Base-by-base conservation (phyloP, 2,329 filamentous ascomycete genomes). In the Ramichloridium luteum region DNA sequence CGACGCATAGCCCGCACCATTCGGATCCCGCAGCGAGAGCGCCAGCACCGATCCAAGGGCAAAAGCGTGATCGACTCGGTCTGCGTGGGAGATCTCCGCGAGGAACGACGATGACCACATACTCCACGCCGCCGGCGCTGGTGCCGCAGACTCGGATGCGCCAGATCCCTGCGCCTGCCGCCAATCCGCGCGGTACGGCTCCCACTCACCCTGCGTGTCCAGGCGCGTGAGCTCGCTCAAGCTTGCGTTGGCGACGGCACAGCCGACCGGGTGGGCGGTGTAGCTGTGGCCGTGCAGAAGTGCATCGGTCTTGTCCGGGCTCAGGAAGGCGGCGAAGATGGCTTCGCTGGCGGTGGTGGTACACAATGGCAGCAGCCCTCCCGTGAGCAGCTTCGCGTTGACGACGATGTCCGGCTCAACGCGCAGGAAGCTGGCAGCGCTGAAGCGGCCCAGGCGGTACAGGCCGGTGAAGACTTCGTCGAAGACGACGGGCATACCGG, bases 401-500 rank as follows among this genome's bases (percentile, higher is more conserved):
- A 85, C 78, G 0, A 76, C 75, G 28, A 92, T 77, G 46, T 92
- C 83, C 0, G 83, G 70, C 17, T 81, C 56, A 0, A 73, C 59
- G 6, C 18, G 15, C 3, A 92, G 67, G 53, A 88, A 80, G 0
- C 75, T 76, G 0, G 79, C 72, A 0, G 81, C 67, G 1, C 71
- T 75, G 49, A 77, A 74, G 23, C 75, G 71, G 2, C 84, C 83
- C 0, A 93, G 72, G 9, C 84, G 80, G 53, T 86, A 86, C 4
- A 92, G 62, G 1, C 83, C 83, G 0, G 82, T 88, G 56, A 93
- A 92, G 20, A 92, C 83, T 51, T 92, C 84, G 50, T 93, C 83
- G 42, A 84, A 83, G 44, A 92, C 65, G 23, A 92, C 61, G 0
- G 84, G 83, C 3, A 92, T 67, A 2, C 83, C 81, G 2, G 65